Percentiles rank a stretch among this genome's conserved stretches.
Conservation (phyloP, 495 filamentous ascomycete genomes). For the Thozetella sp. region DNA sequence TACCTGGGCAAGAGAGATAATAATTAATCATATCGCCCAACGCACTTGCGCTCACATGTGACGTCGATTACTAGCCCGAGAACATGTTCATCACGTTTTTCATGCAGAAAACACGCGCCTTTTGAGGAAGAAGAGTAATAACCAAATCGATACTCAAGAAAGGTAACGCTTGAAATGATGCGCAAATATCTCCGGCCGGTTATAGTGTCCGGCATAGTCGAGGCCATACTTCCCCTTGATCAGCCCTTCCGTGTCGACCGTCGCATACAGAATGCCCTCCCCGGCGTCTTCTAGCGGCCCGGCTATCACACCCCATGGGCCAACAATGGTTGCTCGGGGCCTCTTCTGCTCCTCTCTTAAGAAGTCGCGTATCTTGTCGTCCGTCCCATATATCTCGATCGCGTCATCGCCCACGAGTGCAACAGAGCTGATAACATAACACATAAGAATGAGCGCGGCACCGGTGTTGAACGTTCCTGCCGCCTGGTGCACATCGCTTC, state of each 20-base stretch:
- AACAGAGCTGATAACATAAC: not conserved
- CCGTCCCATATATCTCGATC: not conserved
- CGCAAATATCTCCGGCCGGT: not conserved
- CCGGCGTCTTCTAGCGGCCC: not conserved
- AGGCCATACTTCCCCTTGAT: not conserved
- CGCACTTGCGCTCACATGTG: too few relatives aligned
- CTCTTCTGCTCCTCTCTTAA: not conserved
- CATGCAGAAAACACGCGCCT: too few relatives aligned
- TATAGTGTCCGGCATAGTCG: slow-evolving; percentile 1
- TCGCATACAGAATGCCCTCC: not conserved
- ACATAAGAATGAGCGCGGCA: not conserved
- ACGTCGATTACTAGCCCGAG: too few relatives aligned
- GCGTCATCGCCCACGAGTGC: not conserved
- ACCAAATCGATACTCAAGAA: too few relatives aligned
- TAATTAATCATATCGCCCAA: too few relatives aligned
- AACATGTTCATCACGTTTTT: too few relatives aligned
- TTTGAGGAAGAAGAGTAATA: too few relatives aligned
- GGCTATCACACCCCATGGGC: not conserved
- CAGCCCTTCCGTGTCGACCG: not conserved
- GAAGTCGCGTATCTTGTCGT: not conserved
- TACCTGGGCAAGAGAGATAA: too few relatives aligned
- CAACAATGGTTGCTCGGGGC: not conserved
- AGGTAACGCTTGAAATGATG: slow-evolving; percentile 17
- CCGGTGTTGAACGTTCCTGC: not conserved
- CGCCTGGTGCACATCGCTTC: not conserved